phyloP scores from a whole-genome alignment of 2,329 filamentous ascomycete species.

The Fusarium odoratissimum region DNA sequence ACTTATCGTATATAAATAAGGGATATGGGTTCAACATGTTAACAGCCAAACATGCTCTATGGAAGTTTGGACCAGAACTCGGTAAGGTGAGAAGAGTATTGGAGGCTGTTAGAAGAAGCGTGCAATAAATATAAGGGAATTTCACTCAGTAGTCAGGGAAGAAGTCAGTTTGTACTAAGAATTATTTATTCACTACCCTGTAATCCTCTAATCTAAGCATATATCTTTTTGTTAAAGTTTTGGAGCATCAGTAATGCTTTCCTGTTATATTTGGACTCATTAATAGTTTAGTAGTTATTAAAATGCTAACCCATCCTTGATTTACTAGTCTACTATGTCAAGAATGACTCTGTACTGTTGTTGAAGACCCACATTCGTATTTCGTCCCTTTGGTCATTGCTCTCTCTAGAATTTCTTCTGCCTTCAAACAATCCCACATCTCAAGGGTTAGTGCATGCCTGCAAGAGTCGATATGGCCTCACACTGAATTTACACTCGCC shows the following conservation, averaged over 20 bases:
- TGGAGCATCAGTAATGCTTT: not conserved
- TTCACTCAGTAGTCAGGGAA: too few relatives aligned
- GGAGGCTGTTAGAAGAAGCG: rapidly evolving
- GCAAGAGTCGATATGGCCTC: too few relatives aligned
- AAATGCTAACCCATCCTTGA: not conserved
- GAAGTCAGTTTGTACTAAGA: rapidly evolving
- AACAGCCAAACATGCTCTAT: not conserved
- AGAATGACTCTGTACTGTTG: not conserved
- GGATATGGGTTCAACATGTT: not conserved
- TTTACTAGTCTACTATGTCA: not conserved
- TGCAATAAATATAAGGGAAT: not conserved
- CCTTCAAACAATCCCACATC: not conserved
- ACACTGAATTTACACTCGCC: not conserved
- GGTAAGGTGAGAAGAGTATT: too few relatives aligned
- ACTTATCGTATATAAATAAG: too few relatives aligned
- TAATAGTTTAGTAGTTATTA: not conserved
- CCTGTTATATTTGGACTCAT: not conserved
- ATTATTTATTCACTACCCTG: rapidly evolving
- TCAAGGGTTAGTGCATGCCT: not conserved
- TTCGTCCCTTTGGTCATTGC: not conserved
- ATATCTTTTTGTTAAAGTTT: too few relatives aligned
- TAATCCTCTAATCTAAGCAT: not conserved
- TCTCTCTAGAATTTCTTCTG: not conserved
- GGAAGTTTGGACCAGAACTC: too few relatives aligned
- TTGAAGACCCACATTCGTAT: not conserved